Evolutionary conservation across 148 eudicot species (phyloP).

Genomic region (Rhododendron simsii): DNA sequence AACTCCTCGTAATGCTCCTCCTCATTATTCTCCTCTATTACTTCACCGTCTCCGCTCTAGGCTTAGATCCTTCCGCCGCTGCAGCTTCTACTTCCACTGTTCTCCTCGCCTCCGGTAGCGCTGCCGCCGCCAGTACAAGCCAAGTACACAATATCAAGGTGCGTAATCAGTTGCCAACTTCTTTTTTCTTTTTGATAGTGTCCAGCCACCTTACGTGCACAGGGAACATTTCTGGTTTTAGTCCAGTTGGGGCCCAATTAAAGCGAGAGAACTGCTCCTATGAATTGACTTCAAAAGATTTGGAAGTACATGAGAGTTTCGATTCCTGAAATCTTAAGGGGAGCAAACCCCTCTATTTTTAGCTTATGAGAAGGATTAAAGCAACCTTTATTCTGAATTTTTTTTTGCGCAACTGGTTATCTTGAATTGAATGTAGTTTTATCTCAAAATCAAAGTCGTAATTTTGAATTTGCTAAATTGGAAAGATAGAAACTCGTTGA

Average conservation of each 20-base stretch:
- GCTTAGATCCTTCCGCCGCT: conserved; percentile 12
- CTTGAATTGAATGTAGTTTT: background rate
- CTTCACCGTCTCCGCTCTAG: conserved; percentile 14
- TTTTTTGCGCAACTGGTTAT: background rate
- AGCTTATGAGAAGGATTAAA: too few relatives aligned
- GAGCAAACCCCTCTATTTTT: too few relatives aligned
- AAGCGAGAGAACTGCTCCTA: too few relatives aligned
- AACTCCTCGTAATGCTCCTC: conserved; percentile 40
- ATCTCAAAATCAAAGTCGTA: background rate
- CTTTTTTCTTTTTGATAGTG: background rate
- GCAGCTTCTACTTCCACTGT: background rate
- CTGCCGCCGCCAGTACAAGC: background rate
- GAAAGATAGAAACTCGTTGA: background rate
- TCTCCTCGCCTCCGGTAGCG: background rate
- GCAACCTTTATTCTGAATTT: too few relatives aligned
- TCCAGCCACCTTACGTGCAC: too few relatives aligned
- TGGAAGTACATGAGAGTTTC: too few relatives aligned
- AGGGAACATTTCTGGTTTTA: too few relatives aligned
- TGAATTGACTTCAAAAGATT: too few relatives aligned
- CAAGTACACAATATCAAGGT: background rate
- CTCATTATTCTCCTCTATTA: conserved; percentile 32
- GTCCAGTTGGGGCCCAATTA: too few relatives aligned
- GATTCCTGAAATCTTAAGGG: too few relatives aligned
- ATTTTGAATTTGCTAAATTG: background rate
- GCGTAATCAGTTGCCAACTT: background rate